phyloP scores from a whole-genome alignment of 2,329 filamentous ascomycete species.

The Colletotrichum sidae region DNA sequence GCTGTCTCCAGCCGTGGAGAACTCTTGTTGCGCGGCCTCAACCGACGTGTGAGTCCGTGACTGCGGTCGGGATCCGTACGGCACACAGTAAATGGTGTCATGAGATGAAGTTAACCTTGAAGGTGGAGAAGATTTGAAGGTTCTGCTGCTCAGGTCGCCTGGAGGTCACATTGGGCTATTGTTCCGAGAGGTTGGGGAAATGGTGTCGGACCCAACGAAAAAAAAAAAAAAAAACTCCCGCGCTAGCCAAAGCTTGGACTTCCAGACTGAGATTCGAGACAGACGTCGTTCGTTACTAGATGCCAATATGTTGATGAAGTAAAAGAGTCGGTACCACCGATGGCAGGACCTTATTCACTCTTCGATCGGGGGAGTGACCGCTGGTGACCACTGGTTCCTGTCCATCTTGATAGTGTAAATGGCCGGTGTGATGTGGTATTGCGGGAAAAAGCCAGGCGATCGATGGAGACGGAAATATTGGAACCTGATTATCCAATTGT shows the following conservation, averaged over 20 bases:
- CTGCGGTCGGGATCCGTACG: too few relatives aligned
- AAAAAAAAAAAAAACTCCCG: too few relatives aligned
- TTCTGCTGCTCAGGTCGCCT: background rate
- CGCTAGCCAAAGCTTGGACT: too few relatives aligned
- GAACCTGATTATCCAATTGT: background rate
- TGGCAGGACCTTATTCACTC: too few relatives aligned
- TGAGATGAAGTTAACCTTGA: background rate
- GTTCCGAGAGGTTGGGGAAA: conserved; percentile 12
- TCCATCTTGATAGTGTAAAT: background rate
- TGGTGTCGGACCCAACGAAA: background rate
- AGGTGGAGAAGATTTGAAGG: conserved; percentile 2
- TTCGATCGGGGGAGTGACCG: too few relatives aligned
- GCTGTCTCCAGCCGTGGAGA: conserved; percentile 7
- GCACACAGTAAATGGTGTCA: too few relatives aligned
- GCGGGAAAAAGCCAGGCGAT: conserved; percentile 1
- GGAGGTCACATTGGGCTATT: conserved; percentile 8
- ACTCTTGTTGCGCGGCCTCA: background rate
- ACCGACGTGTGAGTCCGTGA: too few relatives aligned
- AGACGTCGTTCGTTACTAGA: too few relatives aligned
- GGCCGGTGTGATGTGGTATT: too few relatives aligned
- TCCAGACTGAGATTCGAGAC: too few relatives aligned
- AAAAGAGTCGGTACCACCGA: too few relatives aligned
- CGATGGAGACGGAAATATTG: conserved; percentile 9
- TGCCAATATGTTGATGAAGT: too few relatives aligned
- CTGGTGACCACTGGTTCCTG: background rate